Base-by-base conservation (phyloP, 139 green algal genomes). In the Volvox africanus region DNA sequence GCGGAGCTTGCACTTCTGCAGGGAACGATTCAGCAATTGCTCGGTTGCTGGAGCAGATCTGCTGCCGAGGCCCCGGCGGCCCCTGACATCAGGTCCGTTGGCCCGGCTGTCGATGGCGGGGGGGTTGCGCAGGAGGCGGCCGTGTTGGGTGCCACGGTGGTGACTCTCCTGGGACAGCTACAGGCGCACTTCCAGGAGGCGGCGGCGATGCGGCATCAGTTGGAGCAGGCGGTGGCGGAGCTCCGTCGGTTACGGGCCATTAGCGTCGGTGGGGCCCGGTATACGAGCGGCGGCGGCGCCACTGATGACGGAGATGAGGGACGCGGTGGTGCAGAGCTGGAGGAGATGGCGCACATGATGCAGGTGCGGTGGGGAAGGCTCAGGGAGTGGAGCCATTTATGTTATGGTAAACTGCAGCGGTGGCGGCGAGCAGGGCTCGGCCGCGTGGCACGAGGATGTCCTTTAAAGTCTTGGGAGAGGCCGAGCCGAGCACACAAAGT, bases 121-220 rank as follows among this genome's bases (percentile, higher is more conserved):
- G 21, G 24, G 32, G 35, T 36, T 20, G 32, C 6, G 61, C 77
- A 80, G 22, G 87, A 86, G 26, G 78, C 69, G 62, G 77, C 78
- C 61, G 77, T 91, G 33, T 69, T 89, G 36, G 84, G 84, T 11
- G 68, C 36, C 36, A 89, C 84, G 22, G 84, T 89, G 68, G 84
- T 89, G 36, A 44, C 26, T 28, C 35, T 89, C 24, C 68, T 89
- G 68, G 68, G 37, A 20, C 68, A 89, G 84, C 68, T 89, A 37
- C 36, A 89, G 84, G 36, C 24, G 37, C 68, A 69, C 13, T 80
- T 81, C 32, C 21, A 33, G 35, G 68, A 89, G 26, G 84, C 65
- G 37, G 84, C 36, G 26, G 36, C 36, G 24, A 26, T 79, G 28
- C 68, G 68, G 84, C 36, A 11, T 37, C 36, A 76, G 84, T 44